Base-by-base conservation (phyloP, 2,329 filamentous ascomycete genomes). In the Leptodontidium sp. region DNA sequence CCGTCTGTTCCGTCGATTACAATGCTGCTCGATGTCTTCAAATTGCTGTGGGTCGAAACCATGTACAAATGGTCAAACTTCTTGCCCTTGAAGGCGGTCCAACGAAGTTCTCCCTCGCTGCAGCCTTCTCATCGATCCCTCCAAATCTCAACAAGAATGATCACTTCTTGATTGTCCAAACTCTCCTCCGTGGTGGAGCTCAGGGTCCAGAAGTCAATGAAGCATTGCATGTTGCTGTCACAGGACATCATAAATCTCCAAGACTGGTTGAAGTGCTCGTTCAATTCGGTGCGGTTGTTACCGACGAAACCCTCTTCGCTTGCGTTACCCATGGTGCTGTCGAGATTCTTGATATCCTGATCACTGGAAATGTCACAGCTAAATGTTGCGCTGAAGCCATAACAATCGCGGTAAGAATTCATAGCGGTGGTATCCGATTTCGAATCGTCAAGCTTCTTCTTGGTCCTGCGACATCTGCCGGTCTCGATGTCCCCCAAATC, bases 401-500 rank as follows among this genome's bases (percentile, higher is more conserved):
- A n/a, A 77, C 80, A 1, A 81, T 80, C 62, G 85, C 83, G 5
- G 84, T 88, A 79, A 78, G 79, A 17, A 76, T 84, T 0, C 71
- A 79, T 0, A 82, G 87, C 57, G 78, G 78, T 15, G 77, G 78
- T 2, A 77, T 77, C 2, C 80, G 86, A 35, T 81, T 81, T 29
- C 80, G 84, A 14, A 86, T 88, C 76, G 76, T 85, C 4, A 79
- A 74, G 24, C 77, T 85, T 64, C 78, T 89, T 1, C 75, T 89
- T 1, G 74, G 76, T 1, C 82, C 83, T 1, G 83, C 84, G 0
- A 84, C 82, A 15, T 80, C 80, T 1, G 79, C 80, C 11, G 84
- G 81, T 0, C 77, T 81, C 0, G 75, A 67, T 32, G 59, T 59
- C 14, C n/a, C 78, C 2, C 80, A 85, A 57, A 79, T 86, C 15